A percentile compares a stretch with the other conserved stretches of the same genome.
phyloP scores from a whole-genome alignment of 2,329 filamentous ascomycete genomes.

The Trichoderma sp. region DNA sequence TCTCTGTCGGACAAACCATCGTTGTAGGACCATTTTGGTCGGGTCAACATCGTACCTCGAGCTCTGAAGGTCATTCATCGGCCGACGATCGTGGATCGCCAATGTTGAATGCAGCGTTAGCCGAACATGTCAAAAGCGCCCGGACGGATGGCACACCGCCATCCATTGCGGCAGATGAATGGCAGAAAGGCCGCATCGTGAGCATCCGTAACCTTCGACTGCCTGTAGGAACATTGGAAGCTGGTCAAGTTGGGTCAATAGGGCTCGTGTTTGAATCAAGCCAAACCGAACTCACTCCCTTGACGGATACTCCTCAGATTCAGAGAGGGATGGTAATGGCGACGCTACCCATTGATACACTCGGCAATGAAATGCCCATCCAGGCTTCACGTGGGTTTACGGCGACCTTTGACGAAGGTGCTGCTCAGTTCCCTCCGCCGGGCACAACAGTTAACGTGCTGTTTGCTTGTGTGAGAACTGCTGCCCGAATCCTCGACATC shows the following conservation, averaged over 20 bases:
- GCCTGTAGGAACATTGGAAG: constrained; percentile 72
- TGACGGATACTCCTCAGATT: constrained; percentile 44
- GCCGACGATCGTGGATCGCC: constrained; percentile 52
- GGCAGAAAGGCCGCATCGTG: constrained; percentile 77
- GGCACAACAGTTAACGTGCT: constrained; percentile 80
- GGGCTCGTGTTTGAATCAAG: constrained; percentile 65
- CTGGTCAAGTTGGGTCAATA: constrained; percentile 87
- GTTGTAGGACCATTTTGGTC: constrained; percentile 76
- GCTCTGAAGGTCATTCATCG: constrained; percentile 50
- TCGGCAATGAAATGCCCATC: constrained; percentile 57
- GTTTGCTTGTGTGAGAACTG: constrained; percentile 80
- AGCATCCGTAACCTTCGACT: constrained; percentile 87
- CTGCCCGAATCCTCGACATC: constrained; percentile 70
- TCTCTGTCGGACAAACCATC: constrained; percentile 77
- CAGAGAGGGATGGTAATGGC: constrained; percentile 84
- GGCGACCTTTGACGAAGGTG: constrained; percentile 67
- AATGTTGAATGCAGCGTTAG: constrained; percentile 54
- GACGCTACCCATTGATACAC: constrained; percentile 60
- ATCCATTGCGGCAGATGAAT: constrained; percentile 63
- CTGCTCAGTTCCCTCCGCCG: constrained; percentile 62
- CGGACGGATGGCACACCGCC: constrained; percentile 55
- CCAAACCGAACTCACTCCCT: not conserved
- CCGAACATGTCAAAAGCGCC: constrained; percentile 55
- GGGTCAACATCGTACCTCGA: constrained; percentile 43
- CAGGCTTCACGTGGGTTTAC: constrained; percentile 69